phyloP scores from a whole-genome alignment of 2,329 filamentous ascomycete genomes.

The Parascedosporium putredinis region DNA sequence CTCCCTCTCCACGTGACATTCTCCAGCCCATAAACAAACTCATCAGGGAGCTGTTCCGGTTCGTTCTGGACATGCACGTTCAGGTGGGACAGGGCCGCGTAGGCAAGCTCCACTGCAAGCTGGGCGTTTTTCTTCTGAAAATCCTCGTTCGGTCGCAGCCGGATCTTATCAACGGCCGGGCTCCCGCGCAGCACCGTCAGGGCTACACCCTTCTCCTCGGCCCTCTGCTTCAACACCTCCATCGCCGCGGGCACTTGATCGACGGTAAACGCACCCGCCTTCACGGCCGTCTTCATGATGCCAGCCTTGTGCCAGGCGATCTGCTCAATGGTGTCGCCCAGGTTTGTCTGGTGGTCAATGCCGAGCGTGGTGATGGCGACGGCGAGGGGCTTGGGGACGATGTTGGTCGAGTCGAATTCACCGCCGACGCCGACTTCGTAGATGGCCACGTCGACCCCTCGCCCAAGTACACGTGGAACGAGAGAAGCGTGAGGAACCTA shows the following conservation, averaged over 20 bases:
- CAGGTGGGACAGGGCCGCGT: too few relatives aligned
- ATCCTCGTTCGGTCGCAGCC: too few relatives aligned
- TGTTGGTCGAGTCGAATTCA: constrained; percentile 37
- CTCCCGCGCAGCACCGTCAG: constrained; percentile 13
- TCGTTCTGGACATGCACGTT: too few relatives aligned
- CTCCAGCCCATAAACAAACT: constrained; percentile 22
- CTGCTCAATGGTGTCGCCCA: constrained; percentile 33
- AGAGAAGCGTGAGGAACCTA: constrained; percentile 27
- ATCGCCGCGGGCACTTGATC: constrained; percentile 20
- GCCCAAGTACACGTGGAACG: constrained; percentile 32
- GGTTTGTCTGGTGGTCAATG: constrained; percentile 32
- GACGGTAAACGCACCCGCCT: constrained; percentile 14
- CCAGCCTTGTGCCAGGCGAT: constrained; percentile 43
- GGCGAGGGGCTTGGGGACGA: constrained; percentile 29
- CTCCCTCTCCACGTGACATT: too few relatives aligned
- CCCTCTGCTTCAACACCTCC: constrained; percentile 14
- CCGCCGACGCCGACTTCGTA: constrained; percentile 35
- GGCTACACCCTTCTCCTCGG: constrained; percentile 21
- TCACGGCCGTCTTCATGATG: constrained; percentile 33
- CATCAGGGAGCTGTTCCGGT: constrained; percentile 12
- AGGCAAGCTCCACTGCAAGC: too few relatives aligned
- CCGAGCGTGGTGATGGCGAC: constrained; percentile 35
- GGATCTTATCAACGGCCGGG: too few relatives aligned
- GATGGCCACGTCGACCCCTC: constrained; percentile 34
- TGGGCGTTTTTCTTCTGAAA: too few relatives aligned